Conservation (phyloP, 495 filamentous ascomycete species). For the Hyaloscypha variabilis region DNA sequence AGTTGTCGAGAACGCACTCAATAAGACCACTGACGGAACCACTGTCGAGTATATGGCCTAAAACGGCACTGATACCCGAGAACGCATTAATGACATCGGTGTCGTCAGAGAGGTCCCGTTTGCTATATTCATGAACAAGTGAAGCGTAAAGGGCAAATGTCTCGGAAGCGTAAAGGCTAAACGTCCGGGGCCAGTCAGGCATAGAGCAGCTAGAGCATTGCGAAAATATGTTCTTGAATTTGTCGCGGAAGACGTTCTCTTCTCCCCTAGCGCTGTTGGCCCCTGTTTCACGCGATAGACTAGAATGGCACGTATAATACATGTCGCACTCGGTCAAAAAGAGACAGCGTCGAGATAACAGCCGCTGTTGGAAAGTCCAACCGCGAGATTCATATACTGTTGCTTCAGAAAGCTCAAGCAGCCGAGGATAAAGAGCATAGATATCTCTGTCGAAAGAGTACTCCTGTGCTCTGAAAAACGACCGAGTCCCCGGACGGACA, state of each 20-base stretch:
- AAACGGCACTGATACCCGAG: not conserved
- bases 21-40: not conserved
- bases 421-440: not conserved
- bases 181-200: not conserved
- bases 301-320: not conserved
- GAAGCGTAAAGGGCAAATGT: not conserved
- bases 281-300: not conserved
- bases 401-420: not conserved
- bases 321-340: slow-evolving; percentile 1
- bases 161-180: not conserved
- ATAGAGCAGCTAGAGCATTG: not conserved
- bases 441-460: not conserved
- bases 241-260: not conserved
- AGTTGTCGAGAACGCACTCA: not conserved
- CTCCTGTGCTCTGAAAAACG: not conserved
- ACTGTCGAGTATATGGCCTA: not conserved
- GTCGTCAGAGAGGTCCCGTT: not conserved
- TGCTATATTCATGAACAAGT: not conserved
- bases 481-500: not conserved
- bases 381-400: slow-evolving; percentile 1
- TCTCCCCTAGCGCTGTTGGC: not conserved
- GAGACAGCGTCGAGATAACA: not conserved
- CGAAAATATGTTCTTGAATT: not conserved
- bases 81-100: not conserved
- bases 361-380: slow-evolving; percentile 2